Base-by-base conservation (phyloP, 768 basidiomycete species). In the Rhodotorula babjevae region DNA sequence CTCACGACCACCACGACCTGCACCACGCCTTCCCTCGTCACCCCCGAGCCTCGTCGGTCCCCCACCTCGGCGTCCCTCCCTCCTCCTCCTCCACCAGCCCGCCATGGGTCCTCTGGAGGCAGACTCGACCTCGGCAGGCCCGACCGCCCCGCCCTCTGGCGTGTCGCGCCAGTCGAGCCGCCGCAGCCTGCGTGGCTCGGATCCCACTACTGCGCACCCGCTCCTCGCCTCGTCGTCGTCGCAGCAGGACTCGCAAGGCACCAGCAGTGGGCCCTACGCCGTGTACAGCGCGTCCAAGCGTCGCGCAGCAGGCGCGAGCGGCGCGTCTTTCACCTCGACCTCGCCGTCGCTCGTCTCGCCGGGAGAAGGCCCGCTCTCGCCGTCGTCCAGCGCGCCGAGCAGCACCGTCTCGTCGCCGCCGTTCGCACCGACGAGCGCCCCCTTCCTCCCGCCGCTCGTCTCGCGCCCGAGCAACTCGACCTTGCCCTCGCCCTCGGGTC, bases 391-490 rank as follows among this genome's bases (percentile, higher is more conserved):
- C 21, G 36, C 64, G 0, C 31, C 19, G 40, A 23, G 47, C 72
- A 57, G 63, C 55, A 33, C 44, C 23, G 6, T 52, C 7, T 52
- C 71, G 46, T 56, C 61, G 8, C 67, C 68, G 15, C 71, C 71
- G 21, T 72, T 72, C 65, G n/a, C 60, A 0, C 74, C 68, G 11
- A 49, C 64, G 2, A 66, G 63, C 21, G 18, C 74, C 1, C 52
- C 67, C 7, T 53, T 33, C 18, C 64, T 68, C 31, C 74, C 74
- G 27, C 74, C 74, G 2, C 68, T 76, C 29, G 57, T 76, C 27
- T 76, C 74, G 0, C 56, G 74, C 9, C 68, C 71, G 2, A 72
- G 71, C 11, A 76, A 62, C 55, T 69, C 71, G 36, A 61, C 62
- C 19, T 53, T 76, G 14, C 74, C 74, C 0, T 31, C 74, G 1